phyloP scores from a whole-genome alignment of 2,329 filamentous ascomycete genomes.

The Xylaria sp. region DNA sequence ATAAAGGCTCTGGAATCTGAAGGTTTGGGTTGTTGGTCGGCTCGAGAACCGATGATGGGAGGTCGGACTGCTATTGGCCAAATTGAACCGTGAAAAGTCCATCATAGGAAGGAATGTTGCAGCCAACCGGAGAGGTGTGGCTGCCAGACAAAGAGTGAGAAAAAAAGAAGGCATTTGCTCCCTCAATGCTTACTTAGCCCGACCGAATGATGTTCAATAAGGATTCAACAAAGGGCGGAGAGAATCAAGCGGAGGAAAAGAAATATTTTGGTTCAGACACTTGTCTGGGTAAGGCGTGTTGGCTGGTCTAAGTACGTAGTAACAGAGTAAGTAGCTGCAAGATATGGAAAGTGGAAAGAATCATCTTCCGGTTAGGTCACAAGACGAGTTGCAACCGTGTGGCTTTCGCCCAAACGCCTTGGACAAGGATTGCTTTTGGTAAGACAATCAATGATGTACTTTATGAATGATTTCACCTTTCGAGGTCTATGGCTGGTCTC shows the following conservation, averaged over 20 bases:
- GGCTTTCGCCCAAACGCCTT: no score
- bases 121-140: constrained; percentile 20
- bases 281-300: neutral
- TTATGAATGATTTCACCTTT: no score
- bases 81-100: constrained; percentile 33
- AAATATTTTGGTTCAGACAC: neutral
- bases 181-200: constrained; percentile 2
- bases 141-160: constrained; percentile 29
- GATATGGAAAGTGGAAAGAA: neutral
- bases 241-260: neutral
- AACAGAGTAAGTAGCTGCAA: no score
- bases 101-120: constrained; percentile 41
- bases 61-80: constrained; percentile 37
- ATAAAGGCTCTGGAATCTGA: constrained; percentile 5
- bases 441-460: no score
- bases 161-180: constrained; percentile 15
- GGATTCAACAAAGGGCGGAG: neutral
- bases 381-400: neutral
- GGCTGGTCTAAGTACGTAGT: no score
- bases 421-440: no score
- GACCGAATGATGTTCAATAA: constrained; percentile 6
- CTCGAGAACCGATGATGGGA: constrained; percentile 5
- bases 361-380: neutral
- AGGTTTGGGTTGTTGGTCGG: constrained; percentile 4
- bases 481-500: no score